Evolutionary conservation across 257 asterid species (phyloP), one percentile per base, ranked within the genome.

Genomic region (Fraxinus pennsylvanica): DNA sequence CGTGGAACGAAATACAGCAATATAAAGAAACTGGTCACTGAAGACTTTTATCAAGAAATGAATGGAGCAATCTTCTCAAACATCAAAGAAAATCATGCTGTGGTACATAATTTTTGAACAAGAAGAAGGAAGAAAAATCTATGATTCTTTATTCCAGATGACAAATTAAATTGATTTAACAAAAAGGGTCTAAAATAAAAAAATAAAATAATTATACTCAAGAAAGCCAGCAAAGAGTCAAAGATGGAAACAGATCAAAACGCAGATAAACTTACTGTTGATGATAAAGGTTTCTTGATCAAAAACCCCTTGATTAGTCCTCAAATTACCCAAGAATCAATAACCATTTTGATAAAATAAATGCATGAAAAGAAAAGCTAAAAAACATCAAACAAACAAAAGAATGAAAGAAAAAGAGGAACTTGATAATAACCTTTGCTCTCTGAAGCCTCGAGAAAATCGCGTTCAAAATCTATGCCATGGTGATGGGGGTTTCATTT

Each of bases 221-320:
- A 72, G 75, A 33, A 36, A 79, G 74, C 84, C 76, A 65, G 78
- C 69, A 61, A 81, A 27, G 74, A 82, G 85, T 80, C 80, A 80
- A 81, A 75, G 13, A 80, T 79, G 35, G 81, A 78, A 79, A 77
- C 27, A 68, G 77, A 87, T 73, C 68, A 85, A 57, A 79, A 73
- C 77, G 72, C 80, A 80, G 35, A 67, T 35, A 74, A 73, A 80
- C 75, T 47, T 63, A 57, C 61, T 36, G 33, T 9, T 15, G 41
- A 19, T 3, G 19, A 57, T 68, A 39, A 47, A 1, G 54, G 43
- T 65, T 72, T 32, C 79, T 69, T 69, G 83, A 85, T 85, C 84
- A 85, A 43, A 43, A 43, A 43, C 50, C 50, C 50, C 6, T 10
- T 54, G 57, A 61, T 77, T 76, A 68, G 57, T 38, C 81, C 84